Evolutionary conservation across 495 filamentous ascomycete species (phyloP).

Genomic region (Choiromyces venosus): DNA sequence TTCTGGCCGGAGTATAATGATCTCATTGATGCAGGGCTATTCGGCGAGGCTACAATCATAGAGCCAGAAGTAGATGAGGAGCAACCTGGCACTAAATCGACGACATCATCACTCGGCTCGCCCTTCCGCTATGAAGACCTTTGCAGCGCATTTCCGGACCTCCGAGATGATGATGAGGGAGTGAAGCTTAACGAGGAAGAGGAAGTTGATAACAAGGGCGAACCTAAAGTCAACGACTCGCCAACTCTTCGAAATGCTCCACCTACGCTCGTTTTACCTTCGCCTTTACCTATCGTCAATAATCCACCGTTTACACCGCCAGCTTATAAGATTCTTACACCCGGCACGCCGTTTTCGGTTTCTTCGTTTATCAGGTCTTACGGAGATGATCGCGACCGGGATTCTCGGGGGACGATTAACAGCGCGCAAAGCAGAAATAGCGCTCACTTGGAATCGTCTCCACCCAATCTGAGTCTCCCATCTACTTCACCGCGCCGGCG

Average conservation of each 20-base stretch:
- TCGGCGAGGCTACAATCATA: slow-evolving; percentile 42
- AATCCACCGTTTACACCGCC: slow-evolving; percentile 20
- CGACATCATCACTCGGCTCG: slow-evolving; percentile 41
- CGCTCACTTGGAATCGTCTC: neutral
- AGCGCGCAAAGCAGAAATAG: slow-evolving; percentile 34
- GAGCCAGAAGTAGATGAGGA: slow-evolving; percentile 12
- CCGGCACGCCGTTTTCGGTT: slow-evolving; percentile 52
- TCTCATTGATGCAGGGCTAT: slow-evolving; percentile 57
- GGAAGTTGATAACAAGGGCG: slow-evolving; percentile 16
- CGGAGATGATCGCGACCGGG: slow-evolving; percentile 27
- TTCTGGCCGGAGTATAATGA: slow-evolving; percentile 95
- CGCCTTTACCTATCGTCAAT: slow-evolving; percentile 38
- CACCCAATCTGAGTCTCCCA: slow-evolving; percentile 40
- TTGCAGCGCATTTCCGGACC: slow-evolving; percentile 33
- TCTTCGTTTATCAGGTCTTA: slow-evolving; percentile 39
- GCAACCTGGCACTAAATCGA: slow-evolving; percentile 27
- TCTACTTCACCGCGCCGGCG: slow-evolving; percentile 42
- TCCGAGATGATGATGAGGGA: slow-evolving; percentile 21
- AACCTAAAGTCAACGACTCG: slow-evolving; percentile 25
- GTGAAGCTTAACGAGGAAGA: slow-evolving; percentile 14
- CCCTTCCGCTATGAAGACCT: slow-evolving; percentile 41
- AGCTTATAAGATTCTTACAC: slow-evolving; percentile 38
- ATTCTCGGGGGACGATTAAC: slow-evolving; percentile 37
- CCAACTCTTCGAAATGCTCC: slow-evolving; percentile 35
- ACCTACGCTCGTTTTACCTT: slow-evolving; percentile 45